Conservation (phyloP, 371 early-diverging fungal genomes). For the Funneliformis caledonium region DNA sequence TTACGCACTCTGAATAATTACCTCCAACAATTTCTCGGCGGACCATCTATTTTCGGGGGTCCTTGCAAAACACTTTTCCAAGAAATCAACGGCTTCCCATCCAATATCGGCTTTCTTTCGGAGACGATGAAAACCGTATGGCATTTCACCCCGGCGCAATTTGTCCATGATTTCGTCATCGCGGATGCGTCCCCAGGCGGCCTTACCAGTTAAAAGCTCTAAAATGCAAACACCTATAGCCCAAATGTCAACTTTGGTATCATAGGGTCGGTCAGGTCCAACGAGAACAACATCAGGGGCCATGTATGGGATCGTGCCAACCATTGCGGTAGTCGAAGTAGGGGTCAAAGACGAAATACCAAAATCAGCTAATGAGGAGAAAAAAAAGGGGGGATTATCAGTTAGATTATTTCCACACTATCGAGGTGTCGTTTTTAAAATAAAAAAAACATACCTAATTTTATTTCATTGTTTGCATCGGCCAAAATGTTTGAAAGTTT, state of each 20-base stretch:
- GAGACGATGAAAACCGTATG: slow-evolving; percentile 29
- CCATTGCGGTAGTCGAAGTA: slow-evolving; percentile 37
- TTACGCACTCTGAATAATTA: neutral
- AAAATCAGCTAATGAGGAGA: slow-evolving; percentile 31
- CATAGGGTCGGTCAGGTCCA: slow-evolving; percentile 26
- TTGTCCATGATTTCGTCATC: slow-evolving; percentile 35
- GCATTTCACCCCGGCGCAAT: slow-evolving; percentile 29
- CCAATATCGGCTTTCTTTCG: slow-evolving; percentile 36
- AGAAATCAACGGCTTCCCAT: slow-evolving; percentile 39
- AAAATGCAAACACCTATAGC: slow-evolving; percentile 38
- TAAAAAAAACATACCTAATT: slow-evolving; percentile 27
- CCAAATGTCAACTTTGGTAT: slow-evolving; percentile 39
- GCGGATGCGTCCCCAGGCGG: slow-evolving; percentile 35
- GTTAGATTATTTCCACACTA: neutral
- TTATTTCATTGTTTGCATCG: slow-evolving; percentile 29
- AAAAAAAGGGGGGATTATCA: neutral
- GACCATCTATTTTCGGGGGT: slow-evolving; percentile 27
- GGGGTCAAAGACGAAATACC: slow-evolving; percentile 36
- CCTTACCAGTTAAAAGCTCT: slow-evolving; percentile 39
- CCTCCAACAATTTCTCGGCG: slow-evolving; percentile 34
- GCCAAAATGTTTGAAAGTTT: slow-evolving; percentile 36
- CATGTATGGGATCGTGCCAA: slow-evolving; percentile 41
- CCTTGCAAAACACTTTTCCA: slow-evolving; percentile 21
- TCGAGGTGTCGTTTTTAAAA: neutral
- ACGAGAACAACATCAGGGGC: slow-evolving; percentile 39